phyloP scores from a whole-genome alignment of 306 rosid species.

The Quercus cerris region DNA sequence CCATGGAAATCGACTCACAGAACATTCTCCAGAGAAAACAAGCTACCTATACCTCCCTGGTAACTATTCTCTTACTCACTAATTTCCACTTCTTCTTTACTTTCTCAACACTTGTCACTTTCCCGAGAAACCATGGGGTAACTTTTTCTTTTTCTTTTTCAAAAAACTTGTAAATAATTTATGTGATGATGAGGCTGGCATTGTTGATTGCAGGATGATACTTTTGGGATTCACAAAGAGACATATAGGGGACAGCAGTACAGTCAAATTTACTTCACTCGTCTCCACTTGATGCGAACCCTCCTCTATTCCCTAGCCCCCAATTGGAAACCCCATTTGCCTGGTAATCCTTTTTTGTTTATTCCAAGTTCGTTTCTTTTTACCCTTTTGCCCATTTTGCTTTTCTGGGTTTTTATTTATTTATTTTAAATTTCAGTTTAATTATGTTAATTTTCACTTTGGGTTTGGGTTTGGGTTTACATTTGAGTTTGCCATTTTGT shows the following conservation, averaged over 20 bases:
- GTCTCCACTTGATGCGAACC: conserved; percentile 84
- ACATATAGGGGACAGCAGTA: conserved; percentile 75
- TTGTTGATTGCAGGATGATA: conserved; percentile 51
- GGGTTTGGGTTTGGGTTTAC: conserved; percentile 19
- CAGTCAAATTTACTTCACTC: conserved; percentile 84
- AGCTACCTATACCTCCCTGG: conserved; percentile 46
- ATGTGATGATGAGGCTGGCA: background rate
- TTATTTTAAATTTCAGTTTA: background rate
- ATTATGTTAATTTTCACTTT: background rate
- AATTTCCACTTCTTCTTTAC: background rate
- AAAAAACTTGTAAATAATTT: background rate
- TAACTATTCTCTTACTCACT: conserved; percentile 2
- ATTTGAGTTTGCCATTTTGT: background rate
- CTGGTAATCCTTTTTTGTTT: conserved; percentile 39
- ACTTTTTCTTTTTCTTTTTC: too few relatives aligned
- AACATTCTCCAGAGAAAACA: conserved; percentile 46
- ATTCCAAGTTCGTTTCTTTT: background rate
- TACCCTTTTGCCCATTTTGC: background rate
- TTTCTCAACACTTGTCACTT: background rate
- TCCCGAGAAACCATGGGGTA: conserved; percentile 11
- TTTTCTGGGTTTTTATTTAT: background rate
- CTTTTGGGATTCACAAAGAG: conserved; percentile 61
- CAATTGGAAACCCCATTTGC: conserved; percentile 66
- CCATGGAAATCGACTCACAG: conserved; percentile 63
- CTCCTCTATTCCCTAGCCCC: conserved; percentile 67